phyloP scores from a whole-genome alignment of 1,284 basidiomycete species.

The Apiotrichum akiyoshidainum region DNA sequence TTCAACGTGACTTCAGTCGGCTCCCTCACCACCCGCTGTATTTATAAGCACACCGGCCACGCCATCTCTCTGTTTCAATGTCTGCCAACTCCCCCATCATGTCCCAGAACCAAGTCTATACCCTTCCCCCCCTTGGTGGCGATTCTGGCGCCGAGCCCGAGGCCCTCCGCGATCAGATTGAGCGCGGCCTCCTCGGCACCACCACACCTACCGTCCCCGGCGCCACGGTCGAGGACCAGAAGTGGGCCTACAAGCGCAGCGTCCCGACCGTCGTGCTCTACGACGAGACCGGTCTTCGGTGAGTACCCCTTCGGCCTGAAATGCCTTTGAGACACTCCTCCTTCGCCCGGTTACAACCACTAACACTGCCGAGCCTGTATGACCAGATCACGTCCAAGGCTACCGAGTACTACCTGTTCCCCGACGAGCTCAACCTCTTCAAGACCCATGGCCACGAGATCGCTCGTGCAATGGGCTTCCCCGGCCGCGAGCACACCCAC shows the following conservation, averaged over 20 bases:
- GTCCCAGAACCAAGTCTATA: constrained; percentile 15
- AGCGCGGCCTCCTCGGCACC: constrained; percentile 32
- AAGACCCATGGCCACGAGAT: constrained; percentile 54
- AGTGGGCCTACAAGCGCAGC: constrained; percentile 56
- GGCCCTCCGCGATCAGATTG: constrained; percentile 37
- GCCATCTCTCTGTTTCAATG: background rate
- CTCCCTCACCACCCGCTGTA: background rate
- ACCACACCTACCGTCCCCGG: constrained; percentile 36
- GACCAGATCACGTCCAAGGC: constrained; percentile 71
- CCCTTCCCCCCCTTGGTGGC: constrained; percentile 14
- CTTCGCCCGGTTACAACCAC: background rate
- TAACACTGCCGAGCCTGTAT: constrained; percentile 33
- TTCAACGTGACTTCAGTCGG: too few species aligned
- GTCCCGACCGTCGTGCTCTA: constrained; percentile 85
- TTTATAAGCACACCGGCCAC: too few species aligned
- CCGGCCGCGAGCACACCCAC: constrained; percentile 5
- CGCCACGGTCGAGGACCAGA: constrained; percentile 31
- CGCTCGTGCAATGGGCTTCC: constrained; percentile 54
- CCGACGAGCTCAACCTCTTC: constrained; percentile 55
- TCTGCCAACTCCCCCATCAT: constrained; percentile 4
- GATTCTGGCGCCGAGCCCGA: constrained; percentile 10
- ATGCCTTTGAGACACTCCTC: background rate
- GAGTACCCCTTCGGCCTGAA: constrained; percentile 10
- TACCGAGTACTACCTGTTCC: constrained; percentile 85
- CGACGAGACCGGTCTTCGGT: constrained; percentile 71